Percentiles rank a stretch among this genome's conserved stretches.
Conservation (phyloP, 768 basidiomycete genomes). For the Hypholoma fasciculare region DNA sequence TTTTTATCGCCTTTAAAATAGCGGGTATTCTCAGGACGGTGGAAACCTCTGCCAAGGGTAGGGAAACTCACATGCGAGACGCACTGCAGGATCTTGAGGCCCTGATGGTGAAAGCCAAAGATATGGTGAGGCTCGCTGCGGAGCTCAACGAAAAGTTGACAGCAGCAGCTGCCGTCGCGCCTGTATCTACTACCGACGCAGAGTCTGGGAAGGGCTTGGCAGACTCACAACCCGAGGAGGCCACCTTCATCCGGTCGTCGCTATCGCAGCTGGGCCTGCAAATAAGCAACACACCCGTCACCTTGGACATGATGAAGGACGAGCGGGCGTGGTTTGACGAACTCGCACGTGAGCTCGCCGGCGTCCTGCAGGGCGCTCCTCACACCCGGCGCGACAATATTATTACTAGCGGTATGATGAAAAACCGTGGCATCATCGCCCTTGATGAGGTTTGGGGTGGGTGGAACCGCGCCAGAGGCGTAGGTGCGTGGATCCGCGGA, state of each 20-base stretch:
- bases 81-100: slow-evolving; percentile 89
- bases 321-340: slow-evolving; percentile 79
- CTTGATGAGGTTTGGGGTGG: slow-evolving; percentile 94
- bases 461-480: slow-evolving; percentile 92
- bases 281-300: slow-evolving; percentile 77
- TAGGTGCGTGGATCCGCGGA: slow-evolving; percentile 54
- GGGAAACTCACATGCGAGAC: slow-evolving; percentile 66
- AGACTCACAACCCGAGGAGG: slow-evolving; percentile 72
- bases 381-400: slow-evolving; percentile 14
- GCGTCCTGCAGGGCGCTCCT: slow-evolving; percentile 56
- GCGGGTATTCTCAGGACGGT: slow-evolving; percentile 84
- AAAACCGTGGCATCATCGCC: slow-evolving; percentile 75
- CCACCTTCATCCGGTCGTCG: slow-evolving; percentile 84
- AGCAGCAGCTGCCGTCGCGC: slow-evolving; percentile 28
- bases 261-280: slow-evolving; percentile 88
- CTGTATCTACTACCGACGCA: slow-evolving; percentile 17
- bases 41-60: slow-evolving; percentile 61
- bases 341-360: slow-evolving; percentile 79
- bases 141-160: slow-evolving; percentile 85
- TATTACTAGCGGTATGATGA: slow-evolving; percentile 64
- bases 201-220: slow-evolving; percentile 27
- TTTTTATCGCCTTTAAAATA: slow-evolving; percentile 28
- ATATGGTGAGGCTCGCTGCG: slow-evolving; percentile 89
- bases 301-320: slow-evolving; percentile 84
- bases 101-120: slow-evolving; percentile 86